Evolutionary conservation across 495 filamentous ascomycete genomes (phyloP).

Genomic region (Penicilliopsis zonata): DNA sequence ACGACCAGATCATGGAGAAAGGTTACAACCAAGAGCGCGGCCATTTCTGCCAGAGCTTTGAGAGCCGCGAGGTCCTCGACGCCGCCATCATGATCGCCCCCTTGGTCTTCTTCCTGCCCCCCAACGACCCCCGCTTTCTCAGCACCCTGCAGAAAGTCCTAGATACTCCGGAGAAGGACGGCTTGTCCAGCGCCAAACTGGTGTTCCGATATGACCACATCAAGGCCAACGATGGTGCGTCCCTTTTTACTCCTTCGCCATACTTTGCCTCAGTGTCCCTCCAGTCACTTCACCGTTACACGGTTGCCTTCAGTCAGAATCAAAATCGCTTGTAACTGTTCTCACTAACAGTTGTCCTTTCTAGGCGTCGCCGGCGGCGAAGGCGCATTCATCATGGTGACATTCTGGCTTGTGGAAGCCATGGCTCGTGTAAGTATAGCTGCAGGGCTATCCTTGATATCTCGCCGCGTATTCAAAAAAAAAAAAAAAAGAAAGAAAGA

Average conservation of each 20-base stretch:
- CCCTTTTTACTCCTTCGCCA: not conserved
- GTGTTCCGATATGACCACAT: constrained; percentile 61
- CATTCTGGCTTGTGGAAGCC: constrained; percentile 69
- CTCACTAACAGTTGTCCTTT: too few species aligned
- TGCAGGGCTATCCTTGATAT: too few species aligned
- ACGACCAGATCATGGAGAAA: constrained; percentile 62
- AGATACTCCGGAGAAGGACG: constrained; percentile 55
- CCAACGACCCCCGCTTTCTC: constrained; percentile 59
- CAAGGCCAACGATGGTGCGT: constrained; percentile 52
- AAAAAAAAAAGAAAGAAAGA: too few species aligned
- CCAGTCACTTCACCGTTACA: too few species aligned
- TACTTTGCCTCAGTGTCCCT: not conserved
- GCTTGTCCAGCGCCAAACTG: constrained; percentile 55
- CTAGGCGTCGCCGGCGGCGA: constrained; percentile 62
- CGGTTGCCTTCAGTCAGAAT: too few species aligned
- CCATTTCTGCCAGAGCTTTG: constrained; percentile 61
- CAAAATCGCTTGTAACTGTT: too few species aligned
- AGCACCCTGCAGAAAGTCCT: constrained; percentile 58
- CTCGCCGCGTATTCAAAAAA: too few species aligned
- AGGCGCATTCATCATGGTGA: constrained; percentile 70
- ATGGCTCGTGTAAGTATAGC: constrained; percentile 43
- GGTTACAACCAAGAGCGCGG: constrained; percentile 51
- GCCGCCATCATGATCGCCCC: constrained; percentile 61
- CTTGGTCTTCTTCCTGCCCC: constrained; percentile 62
- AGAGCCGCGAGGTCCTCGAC: constrained; percentile 53